Evolutionary conservation across 2,329 filamentous ascomycete species (phyloP), one percentile per base, ranked within the genome.

Genomic region (Monilinia aucupariae): DNA sequence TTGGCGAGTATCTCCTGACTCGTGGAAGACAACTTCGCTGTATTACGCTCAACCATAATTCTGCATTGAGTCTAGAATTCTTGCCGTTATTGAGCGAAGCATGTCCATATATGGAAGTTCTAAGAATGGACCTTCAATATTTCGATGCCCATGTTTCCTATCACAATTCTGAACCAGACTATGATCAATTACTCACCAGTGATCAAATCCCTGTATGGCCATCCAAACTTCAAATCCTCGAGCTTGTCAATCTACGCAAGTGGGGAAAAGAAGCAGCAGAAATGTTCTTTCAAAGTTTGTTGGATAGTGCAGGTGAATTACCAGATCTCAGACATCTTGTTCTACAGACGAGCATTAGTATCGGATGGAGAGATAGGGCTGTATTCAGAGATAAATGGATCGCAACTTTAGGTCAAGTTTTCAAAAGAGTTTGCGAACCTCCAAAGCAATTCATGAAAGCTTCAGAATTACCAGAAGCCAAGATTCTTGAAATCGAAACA

Each of bases 121-220:
- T 97, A 47, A 83, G 82, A 55, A 87, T 96, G 81, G 90, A 96
- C 68, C 78, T 96, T 59, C 87, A 85, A 17, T 94, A 92, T 71
- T 92, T 86, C 75, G 88, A 87, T 67, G 82, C 86, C 48, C 85
- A 90, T 64, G 79, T 82, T 59, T 83, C 82, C 54, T 85, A 86
- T 67, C 84, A 85, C 55, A 89, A 94, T 70, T 85, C 87, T 1
- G 86, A 91, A 64, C 91, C 92, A 0, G 80, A 86, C 55, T 96
- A 92, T 71, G 84, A 89, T 0, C 78, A 82, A 25, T 80, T 92
- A 1, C 77, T 96, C n/a, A 74, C 75, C 1, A 77, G 80, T 13
- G 78, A 80, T 22, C 84, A 96, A 66, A 75, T 87, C 6, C 92
- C 93, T 0, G 83, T 81, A 0, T 97, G 93, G 93, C 92, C 93